Evolutionary conservation across 169 alveolate species (phyloP), one percentile per base, ranked within the genome.

Genomic region (Cryptosporidium sp.): DNA sequence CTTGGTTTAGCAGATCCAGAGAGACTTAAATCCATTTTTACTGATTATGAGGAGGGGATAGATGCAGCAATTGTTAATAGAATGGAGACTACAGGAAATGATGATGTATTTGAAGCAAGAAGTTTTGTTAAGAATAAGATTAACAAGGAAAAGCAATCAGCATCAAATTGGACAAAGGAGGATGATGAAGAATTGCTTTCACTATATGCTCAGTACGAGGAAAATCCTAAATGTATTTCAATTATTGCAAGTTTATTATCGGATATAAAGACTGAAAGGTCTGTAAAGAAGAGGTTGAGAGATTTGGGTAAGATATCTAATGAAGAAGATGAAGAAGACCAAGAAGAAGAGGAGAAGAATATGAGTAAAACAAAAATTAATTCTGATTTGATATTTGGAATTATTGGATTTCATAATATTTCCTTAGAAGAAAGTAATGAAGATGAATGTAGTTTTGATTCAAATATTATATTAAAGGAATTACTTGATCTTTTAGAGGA

Each of bases 1-100:
- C 42, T 80, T 56, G 75, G 89, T 33, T 31, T 80, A 16, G 89
- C 89, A 14, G 89, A 80, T 58, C 89, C 89, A 3, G 89, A 80
- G 52, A 80, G 89, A 39, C 67, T 80, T 21, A 80, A 60, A 45
- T 80, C 89, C 4, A 42, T 80, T 39, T 80, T 80, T 51, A 80
- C 89, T 7, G 45, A 80, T 65, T 80, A 80, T 23, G 75, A 60
- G 52, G 52, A 80, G 18, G 89, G 89, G 60, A 39, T 80, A 29
- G 89, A 80, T 51, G 56, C 75, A 42, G 73, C 60, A 14, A 80
- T 80, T 26, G 42, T 80, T 37, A 65, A 39, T 12, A 80, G 89
- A 48, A 62, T 80, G 75, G 68, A 60, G 4, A 16, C 26, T 12
- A 62, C 75, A 26, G 89, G 89, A 42, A 62, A 37, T 33, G 67